phyloP scores from a whole-genome alignment of 495 filamentous ascomycete species.

The Thermothielavioides terrestris region DNA sequence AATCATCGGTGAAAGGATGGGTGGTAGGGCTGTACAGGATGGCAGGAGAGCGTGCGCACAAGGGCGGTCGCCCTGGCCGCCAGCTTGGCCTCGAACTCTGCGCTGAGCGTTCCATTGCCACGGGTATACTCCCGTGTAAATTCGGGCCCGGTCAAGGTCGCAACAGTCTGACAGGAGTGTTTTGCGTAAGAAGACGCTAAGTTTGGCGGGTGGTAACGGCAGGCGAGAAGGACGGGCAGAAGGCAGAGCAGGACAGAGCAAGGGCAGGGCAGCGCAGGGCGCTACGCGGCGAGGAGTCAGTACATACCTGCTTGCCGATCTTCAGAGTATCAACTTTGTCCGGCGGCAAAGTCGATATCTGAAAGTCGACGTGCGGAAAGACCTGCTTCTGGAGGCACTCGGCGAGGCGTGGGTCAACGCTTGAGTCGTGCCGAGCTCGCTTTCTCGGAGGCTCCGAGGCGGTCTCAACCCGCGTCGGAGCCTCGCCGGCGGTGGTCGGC shows the following conservation, averaged over 20 bases:
- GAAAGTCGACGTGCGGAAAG: conserved; percentile 28
- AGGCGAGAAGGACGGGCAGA: background rate
- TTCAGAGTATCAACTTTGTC: background rate
- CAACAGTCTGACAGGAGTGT: conserved; percentile 5
- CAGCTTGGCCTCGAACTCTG: conserved; percentile 11
- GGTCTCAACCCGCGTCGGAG: background rate
- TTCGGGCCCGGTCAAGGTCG: conserved; percentile 4
- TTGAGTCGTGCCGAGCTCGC: background rate
- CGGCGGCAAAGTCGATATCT: background rate
- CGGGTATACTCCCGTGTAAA: conserved; percentile 12
- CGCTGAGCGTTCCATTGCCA: conserved; percentile 11
- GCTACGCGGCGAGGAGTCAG: background rate
- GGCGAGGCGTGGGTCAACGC: background rate
- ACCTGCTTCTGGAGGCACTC: conserved; percentile 28
- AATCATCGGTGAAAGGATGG: background rate
- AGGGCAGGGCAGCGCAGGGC: background rate
- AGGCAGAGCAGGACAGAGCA: background rate
- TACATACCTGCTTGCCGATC: conserved; percentile 12
- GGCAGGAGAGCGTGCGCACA: background rate
- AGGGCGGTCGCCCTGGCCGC: conserved; percentile 4
- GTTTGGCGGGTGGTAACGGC: background rate
- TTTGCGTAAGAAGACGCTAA: conserved; percentile 10
- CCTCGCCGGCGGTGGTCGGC: background rate
- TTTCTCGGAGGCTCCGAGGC: background rate
- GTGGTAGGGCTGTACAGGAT: conserved; percentile 6